Conservation (phyloP, 345 rosid genomes). For the Euphorbia peplus region DNA sequence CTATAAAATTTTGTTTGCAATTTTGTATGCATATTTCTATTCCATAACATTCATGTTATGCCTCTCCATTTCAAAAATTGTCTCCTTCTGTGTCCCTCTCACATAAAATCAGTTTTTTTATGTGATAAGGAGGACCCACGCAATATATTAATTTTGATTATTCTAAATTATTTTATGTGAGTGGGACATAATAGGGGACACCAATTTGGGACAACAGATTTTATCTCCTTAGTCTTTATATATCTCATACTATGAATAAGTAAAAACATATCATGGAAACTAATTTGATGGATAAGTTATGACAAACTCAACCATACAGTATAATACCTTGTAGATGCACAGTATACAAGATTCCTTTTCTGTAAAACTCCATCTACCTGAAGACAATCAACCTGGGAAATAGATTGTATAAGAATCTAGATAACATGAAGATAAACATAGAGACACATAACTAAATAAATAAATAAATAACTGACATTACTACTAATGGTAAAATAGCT, state of each 20-base stretch:
- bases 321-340: conserved; percentile 96
- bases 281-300: conserved; percentile 7
- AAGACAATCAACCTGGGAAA: conserved; percentile 88
- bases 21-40: background rate
- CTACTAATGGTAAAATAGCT: background rate
- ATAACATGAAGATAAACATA: background rate
- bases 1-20: background rate
- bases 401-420: conserved; percentile 1
- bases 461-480: no score
- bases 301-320: conserved; percentile 2
- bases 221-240: no score
- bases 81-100: no score
- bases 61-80: background rate
- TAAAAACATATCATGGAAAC: conserved; percentile 12
- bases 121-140: no score
- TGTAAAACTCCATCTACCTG: conserved; percentile 91
- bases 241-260: background rate
- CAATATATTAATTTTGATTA: no score
- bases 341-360: conserved; percentile 84
- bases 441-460: no score
- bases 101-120: no score
- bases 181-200: no score
- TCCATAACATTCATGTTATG: background rate
- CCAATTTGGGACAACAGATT: no score
- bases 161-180: no score